Evolutionary conservation across 495 filamentous ascomycete species (phyloP).

Genomic region (Physcia stellaris): DNA sequence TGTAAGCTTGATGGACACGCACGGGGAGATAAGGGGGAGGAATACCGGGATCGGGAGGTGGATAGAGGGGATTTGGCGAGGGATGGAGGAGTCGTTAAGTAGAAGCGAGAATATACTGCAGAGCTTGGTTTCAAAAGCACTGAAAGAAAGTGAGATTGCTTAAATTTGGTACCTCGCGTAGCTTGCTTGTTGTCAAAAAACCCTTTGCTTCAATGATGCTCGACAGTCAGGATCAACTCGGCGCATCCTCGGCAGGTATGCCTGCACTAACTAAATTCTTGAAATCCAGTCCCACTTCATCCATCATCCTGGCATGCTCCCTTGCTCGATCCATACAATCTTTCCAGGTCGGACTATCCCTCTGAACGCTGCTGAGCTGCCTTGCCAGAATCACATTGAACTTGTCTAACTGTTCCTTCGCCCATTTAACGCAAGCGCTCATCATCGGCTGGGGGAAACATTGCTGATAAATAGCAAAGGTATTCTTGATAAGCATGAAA

Average conservation of each 20-base stretch:
- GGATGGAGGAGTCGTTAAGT: not conserved
- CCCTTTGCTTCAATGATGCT: too few relatives aligned
- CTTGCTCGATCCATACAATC: slow-evolving; percentile 74
- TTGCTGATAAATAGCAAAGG: slow-evolving; percentile 71
- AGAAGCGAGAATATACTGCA: too few relatives aligned
- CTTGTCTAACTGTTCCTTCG: slow-evolving; percentile 76
- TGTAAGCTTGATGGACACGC: not conserved
- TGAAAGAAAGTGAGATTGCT: too few relatives aligned
- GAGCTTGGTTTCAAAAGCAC: too few relatives aligned
- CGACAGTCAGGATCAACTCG: not conserved
- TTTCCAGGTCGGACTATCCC: slow-evolving; percentile 53
- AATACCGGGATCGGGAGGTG: slow-evolving; percentile 12
- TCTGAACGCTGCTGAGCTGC: slow-evolving; percentile 70
- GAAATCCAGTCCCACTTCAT: slow-evolving; percentile 85
- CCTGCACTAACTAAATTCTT: slow-evolving; percentile 45
- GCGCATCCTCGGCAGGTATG: too few relatives aligned
- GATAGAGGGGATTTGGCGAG: not conserved
- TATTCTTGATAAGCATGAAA: slow-evolving; percentile 87
- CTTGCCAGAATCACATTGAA: slow-evolving; percentile 73
- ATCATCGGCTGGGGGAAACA: slow-evolving; percentile 80
- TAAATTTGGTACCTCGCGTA: too few relatives aligned
- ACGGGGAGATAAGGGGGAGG: slow-evolving; percentile 8
- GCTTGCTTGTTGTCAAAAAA: too few relatives aligned
- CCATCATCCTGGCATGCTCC: slow-evolving; percentile 64
- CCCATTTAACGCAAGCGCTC: slow-evolving; percentile 92